phyloP scores from a whole-genome alignment of 768 basidiomycete species.

The Nidularia pulvinata region DNA sequence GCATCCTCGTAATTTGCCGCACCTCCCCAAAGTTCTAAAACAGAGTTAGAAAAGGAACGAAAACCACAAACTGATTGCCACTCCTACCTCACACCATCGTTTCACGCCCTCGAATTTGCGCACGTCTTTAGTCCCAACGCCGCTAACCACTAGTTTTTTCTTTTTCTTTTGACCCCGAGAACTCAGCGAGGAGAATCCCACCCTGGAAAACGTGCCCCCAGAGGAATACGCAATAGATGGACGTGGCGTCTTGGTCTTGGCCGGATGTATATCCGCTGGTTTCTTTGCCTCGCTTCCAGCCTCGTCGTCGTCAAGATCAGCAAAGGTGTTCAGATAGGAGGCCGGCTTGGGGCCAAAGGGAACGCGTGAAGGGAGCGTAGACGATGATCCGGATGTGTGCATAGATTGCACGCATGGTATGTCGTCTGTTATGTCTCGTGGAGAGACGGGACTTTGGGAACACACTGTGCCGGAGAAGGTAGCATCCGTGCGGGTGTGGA shows the following conservation, averaged over 20 bases:
- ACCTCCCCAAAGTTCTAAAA: slow-evolving; percentile 76
- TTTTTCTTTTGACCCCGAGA: slow-evolving; percentile 49
- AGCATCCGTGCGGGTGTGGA: slow-evolving; percentile 21
- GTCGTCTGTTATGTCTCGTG: slow-evolving; percentile 9
- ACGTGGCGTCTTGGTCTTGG: slow-evolving; percentile 14
- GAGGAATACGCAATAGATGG: slow-evolving; percentile 32
- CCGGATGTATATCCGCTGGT: not conserved
- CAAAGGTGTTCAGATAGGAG: slow-evolving; percentile 5
- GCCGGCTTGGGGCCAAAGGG: slow-evolving; percentile 11
- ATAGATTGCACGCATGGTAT: slow-evolving; percentile 15
- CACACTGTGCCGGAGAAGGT: slow-evolving; percentile 25
- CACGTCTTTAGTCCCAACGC: slow-evolving; percentile 59
- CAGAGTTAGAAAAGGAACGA: not conserved
- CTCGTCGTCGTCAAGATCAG: slow-evolving; percentile 15
- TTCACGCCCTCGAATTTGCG: slow-evolving; percentile 67
- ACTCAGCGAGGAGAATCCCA: slow-evolving; percentile 35
- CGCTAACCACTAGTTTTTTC: slow-evolving; percentile 70
- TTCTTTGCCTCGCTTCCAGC: slow-evolving; percentile 23
- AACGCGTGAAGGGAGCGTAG: slow-evolving; percentile 8
- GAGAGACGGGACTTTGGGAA: slow-evolving; percentile 18
- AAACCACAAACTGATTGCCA: slow-evolving; percentile 34
- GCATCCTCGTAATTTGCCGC: slow-evolving; percentile 69
- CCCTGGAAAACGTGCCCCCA: slow-evolving; percentile 24
- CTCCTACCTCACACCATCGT: slow-evolving; percentile 83
- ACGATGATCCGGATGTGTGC: not conserved